These are phyloP conservation scores for Panicum hallii DNA, from an alignment of 202 grass and related monocot genomes.

Conservation along the genomic window DNA sequence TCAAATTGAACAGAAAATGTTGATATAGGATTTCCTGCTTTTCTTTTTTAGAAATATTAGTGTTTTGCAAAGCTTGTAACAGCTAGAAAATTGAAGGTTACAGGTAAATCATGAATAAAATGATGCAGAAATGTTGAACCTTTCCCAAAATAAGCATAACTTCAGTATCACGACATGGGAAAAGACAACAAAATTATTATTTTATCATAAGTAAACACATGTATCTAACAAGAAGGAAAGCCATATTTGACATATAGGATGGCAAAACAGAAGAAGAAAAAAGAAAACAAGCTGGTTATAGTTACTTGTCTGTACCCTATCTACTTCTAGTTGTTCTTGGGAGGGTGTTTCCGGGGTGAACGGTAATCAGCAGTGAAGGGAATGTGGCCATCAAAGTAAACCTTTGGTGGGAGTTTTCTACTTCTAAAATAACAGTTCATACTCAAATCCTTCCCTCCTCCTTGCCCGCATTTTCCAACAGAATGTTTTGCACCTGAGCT, in stretches of 20 bases:
- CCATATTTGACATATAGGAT: slow-evolving; percentile 47
- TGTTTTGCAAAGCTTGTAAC: slow-evolving; percentile 1
- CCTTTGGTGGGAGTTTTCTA: slow-evolving; percentile 46
- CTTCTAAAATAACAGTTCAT: slow-evolving; percentile 51
- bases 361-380: slow-evolving; percentile 70
- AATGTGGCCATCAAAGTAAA: slow-evolving; percentile 57
- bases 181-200: slow-evolving; percentile 15
- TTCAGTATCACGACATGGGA: slow-evolving; percentile 21
- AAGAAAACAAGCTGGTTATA: slow-evolving; percentile 41
- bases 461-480: slow-evolving; percentile 57
- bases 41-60: not conserved
- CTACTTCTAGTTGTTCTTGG: slow-evolving; percentile 74
- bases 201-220: slow-evolving; percentile 48
- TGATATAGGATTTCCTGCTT: slow-evolving; percentile 9
- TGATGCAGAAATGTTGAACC: not conserved
- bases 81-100: not conserved
- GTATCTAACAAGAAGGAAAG: slow-evolving; percentile 42
- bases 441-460: slow-evolving; percentile 50
- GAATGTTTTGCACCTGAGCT: slow-evolving; percentile 62
- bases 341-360: slow-evolving; percentile 55
- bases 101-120: slow-evolving; percentile 12
- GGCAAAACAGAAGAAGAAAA: slow-evolving; percentile 33
- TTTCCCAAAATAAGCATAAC: slow-evolving; percentile 18
- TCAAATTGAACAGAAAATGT: slow-evolving; percentile 42
- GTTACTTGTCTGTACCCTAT: slow-evolving; percentile 43